Evolutionary conservation across 495 filamentous ascomycete species (phyloP).

Genomic region (Hamigera avellanea): DNA sequence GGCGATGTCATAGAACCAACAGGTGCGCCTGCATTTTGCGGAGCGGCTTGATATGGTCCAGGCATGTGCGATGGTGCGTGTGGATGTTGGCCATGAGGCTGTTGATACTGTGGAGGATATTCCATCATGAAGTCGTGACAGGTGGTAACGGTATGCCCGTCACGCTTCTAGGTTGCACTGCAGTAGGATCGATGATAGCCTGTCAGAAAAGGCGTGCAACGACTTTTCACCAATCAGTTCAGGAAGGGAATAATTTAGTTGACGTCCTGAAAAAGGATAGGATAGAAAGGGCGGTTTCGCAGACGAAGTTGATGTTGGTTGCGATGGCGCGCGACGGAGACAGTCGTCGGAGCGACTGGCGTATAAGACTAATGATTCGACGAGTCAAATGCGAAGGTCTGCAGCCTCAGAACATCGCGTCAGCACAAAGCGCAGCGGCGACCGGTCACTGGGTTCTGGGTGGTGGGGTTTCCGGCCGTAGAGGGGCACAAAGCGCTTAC

Average conservation of each 20-base stretch:
- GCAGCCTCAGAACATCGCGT: conserved; percentile 28
- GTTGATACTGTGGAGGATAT: conserved; percentile 44
- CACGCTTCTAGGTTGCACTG: conserved; percentile 17
- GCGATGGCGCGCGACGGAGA: conserved; percentile 17
- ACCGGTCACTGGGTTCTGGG: conserved; percentile 34
- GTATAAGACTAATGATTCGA: conserved; percentile 32
- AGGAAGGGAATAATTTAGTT: conserved; percentile 6
- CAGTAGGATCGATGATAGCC: conserved; percentile 12
- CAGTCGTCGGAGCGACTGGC: conserved; percentile 16
- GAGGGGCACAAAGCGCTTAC: conserved; percentile 24
- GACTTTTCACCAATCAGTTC: conserved; percentile 5
- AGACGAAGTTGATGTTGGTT: conserved; percentile 8
- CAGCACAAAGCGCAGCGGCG: conserved; percentile 31
- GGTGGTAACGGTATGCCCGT: conserved; percentile 11
- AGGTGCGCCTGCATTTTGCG: conserved; percentile 32
- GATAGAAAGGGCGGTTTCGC: too few relatives aligned
- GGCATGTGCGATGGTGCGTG: conserved; percentile 40
- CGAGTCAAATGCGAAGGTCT: conserved; percentile 22
- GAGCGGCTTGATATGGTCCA: conserved; percentile 33
- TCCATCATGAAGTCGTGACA: conserved; percentile 33
- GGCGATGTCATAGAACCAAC: conserved; percentile 42
- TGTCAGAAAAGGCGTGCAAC: conserved; percentile 1
- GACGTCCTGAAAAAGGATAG: background rate
- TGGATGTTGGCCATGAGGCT: conserved; percentile 43
- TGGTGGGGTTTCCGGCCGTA: conserved; percentile 11